Evolutionary conservation across 306 rosid genomes (phyloP).

Genomic region (Quillaja saponaria): DNA sequence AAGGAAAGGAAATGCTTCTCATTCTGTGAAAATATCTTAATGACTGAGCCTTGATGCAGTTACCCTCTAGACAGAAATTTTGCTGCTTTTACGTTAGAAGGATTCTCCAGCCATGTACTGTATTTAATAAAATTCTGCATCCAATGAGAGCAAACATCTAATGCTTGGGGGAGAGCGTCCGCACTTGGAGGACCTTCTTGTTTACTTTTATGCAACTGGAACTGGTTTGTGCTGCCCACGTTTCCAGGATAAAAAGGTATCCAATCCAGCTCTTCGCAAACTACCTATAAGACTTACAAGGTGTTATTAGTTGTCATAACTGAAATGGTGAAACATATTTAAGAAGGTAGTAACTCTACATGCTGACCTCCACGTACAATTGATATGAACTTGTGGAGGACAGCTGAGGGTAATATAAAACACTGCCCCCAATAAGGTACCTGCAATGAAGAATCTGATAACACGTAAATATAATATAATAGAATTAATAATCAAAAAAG

Average conservation of each 20-base stretch:
- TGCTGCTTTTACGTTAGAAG: slow-evolving; percentile 93
- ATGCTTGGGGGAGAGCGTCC: slow-evolving; percentile 69
- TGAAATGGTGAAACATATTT: slow-evolving; percentile 25
- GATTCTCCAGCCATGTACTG: slow-evolving; percentile 86
- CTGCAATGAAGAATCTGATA: slow-evolving; percentile 47
- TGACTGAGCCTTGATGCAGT: slow-evolving; percentile 26
- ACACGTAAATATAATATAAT: slow-evolving; percentile 32
- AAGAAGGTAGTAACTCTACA: slow-evolving; percentile 21
- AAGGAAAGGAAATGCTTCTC: slow-evolving; percentile 26
- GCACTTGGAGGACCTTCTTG: slow-evolving; percentile 79
- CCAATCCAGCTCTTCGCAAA: slow-evolving; percentile 99
- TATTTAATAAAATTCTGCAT: slow-evolving; percentile 89
- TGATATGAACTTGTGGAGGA: slow-evolving; percentile 97
- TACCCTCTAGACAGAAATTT: slow-evolving; percentile 91
- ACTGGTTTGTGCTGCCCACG: slow-evolving; percentile 51
- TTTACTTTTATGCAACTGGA: slow-evolving; percentile 60
- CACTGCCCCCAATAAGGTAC: slow-evolving; percentile 93
- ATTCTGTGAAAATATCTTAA: slow-evolving; percentile 9
- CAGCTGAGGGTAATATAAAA: slow-evolving; percentile 90
- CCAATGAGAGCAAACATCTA: slow-evolving; percentile 92
- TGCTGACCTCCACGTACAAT: slow-evolving; percentile 91
- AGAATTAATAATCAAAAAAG: slow-evolving; percentile 26
- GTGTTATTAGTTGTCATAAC: slow-evolving; percentile 31
- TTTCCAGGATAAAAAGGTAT: slow-evolving; percentile 86
- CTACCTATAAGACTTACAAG: slow-evolving; percentile 62